phyloP scores from a whole-genome alignment of 129 eudicot species.

The Flaveria trinervia region DNA sequence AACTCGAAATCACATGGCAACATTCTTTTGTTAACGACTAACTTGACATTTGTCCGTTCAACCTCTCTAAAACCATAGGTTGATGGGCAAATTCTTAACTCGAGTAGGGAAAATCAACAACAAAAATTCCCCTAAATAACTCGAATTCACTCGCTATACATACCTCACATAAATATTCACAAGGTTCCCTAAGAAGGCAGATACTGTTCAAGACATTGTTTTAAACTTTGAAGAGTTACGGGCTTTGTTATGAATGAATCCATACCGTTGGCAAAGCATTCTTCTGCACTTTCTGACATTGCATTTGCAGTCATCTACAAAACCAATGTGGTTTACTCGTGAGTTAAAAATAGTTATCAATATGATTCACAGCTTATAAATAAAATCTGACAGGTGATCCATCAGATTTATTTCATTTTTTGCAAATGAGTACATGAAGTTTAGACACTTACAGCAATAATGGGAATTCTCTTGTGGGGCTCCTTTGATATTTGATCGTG shows the following conservation, averaged over 20 bases:
- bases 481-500: slow-evolving; percentile 10
- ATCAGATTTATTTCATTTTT: no score
- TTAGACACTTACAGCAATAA: slow-evolving; percentile 56
- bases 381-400: no score
- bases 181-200: slow-evolving; percentile 33
- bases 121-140: slow-evolving; percentile 91
- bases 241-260: slow-evolving; percentile 94
- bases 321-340: slow-evolving; percentile 21
- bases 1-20: slow-evolving; percentile 3
- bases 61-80: slow-evolving; percentile 25
- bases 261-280: slow-evolving; percentile 90
- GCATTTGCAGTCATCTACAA: slow-evolving; percentile 96
- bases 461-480: slow-evolving; percentile 50
- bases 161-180: slow-evolving; percentile 49
- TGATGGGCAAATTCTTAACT: slow-evolving; percentile 28
- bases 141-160: slow-evolving; percentile 61
- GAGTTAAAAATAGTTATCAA: slow-evolving; percentile 1
- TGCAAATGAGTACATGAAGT: background rate
- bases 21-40: slow-evolving; percentile 19
- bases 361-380: no score
- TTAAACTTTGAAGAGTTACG: slow-evolving; percentile 68
- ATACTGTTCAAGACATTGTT: slow-evolving; percentile 74
- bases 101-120: slow-evolving; percentile 26
- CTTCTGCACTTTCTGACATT: slow-evolving; percentile 88
- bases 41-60: slow-evolving; percentile 19